Percentiles rank a stretch among this genome's conserved stretches.
Conservation (phyloP, 208 protist genomes). For the Strigomonas galati region DNA sequence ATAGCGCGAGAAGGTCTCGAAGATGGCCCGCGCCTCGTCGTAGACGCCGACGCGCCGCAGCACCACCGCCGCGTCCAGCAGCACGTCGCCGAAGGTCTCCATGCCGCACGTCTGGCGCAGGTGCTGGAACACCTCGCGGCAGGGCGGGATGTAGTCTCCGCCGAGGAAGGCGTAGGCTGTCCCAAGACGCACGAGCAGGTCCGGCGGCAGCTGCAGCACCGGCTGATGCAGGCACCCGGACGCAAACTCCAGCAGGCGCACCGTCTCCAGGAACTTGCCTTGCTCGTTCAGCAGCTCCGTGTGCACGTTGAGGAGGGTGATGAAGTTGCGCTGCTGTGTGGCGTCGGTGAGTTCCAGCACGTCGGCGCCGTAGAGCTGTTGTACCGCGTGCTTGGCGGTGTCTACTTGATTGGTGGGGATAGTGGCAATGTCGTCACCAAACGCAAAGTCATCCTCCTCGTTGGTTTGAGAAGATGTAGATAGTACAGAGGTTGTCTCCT, state of each 20-base stretch:
- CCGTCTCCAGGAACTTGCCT: constrained; percentile 71
- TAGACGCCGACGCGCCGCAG: constrained; percentile 76
- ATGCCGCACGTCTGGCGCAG: constrained; percentile 77
- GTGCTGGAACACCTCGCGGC: constrained; percentile 76
- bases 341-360: neutral
- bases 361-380: constrained; percentile 2
- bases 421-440: constrained; percentile 12
- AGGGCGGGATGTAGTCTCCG: constrained; percentile 43
- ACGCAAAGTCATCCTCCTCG: constrained; percentile 26
- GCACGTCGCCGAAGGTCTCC: constrained; percentile 77
- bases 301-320: constrained; percentile 87
- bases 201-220: constrained; percentile 77
- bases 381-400: neutral
- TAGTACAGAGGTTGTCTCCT: no score
- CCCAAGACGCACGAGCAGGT: constrained; percentile 78
- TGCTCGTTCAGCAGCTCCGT: constrained; percentile 84
- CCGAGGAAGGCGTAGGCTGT: constrained; percentile 79
- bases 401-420: neutral
- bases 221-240: constrained; percentile 58
- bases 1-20: constrained; percentile 61
- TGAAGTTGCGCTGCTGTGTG: constrained; percentile 43
- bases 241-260: constrained; percentile 63
- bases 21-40: constrained; percentile 52
- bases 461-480: constrained; percentile 12
- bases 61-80: constrained; percentile 72